Percentiles rank a stretch among this genome's conserved stretches.
phyloP scores from a whole-genome alignment of 2,329 filamentous ascomycete species.

The Apiospora phragmitis region DNA sequence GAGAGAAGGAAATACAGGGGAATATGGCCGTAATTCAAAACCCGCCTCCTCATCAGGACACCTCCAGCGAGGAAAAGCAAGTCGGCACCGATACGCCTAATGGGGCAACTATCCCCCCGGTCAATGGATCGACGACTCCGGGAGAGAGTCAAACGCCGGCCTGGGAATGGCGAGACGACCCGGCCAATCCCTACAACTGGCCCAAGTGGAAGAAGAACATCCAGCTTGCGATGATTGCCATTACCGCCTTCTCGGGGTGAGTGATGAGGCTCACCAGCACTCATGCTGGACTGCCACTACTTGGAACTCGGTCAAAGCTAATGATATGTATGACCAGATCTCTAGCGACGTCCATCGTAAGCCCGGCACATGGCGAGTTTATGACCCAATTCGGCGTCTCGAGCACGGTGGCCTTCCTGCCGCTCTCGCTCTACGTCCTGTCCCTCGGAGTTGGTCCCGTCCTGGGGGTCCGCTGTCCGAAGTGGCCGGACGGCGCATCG shows the following conservation, averaged over 20 bases:
- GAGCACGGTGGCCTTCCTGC: constrained; percentile 57
- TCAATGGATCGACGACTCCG: neutral
- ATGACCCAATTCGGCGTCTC: constrained; percentile 54
- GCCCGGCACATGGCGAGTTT: constrained; percentile 46
- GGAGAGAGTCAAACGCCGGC: neutral
- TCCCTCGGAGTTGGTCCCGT: constrained; percentile 62
- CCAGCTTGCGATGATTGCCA: constrained; percentile 38
- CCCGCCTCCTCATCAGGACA: neutral
- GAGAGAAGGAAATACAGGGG: neutral
- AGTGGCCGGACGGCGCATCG: constrained; percentile 52
- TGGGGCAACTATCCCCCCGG: neutral
- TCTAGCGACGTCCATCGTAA: constrained; percentile 55
- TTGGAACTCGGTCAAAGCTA: neutral
- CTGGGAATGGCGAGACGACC: constrained; percentile 39
- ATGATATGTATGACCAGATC: constrained; percentile 42
- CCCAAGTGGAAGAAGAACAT: constrained; percentile 39
- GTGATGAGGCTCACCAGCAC: constrained; percentile 21
- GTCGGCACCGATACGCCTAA: neutral
- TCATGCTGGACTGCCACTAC: no score
- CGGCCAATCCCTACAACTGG: constrained; percentile 55
- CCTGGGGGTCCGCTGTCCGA: constrained; percentile 61
- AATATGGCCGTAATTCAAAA: neutral
- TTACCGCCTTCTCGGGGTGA: constrained; percentile 43
- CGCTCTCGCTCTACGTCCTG: constrained; percentile 59
- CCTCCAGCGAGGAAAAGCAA: constrained; percentile 7